Evolutionary conservation across 2,329 filamentous ascomycete genomes (phyloP), one percentile per base, ranked within the genome.

Genomic region (Bipolaris oryzae): DNA sequence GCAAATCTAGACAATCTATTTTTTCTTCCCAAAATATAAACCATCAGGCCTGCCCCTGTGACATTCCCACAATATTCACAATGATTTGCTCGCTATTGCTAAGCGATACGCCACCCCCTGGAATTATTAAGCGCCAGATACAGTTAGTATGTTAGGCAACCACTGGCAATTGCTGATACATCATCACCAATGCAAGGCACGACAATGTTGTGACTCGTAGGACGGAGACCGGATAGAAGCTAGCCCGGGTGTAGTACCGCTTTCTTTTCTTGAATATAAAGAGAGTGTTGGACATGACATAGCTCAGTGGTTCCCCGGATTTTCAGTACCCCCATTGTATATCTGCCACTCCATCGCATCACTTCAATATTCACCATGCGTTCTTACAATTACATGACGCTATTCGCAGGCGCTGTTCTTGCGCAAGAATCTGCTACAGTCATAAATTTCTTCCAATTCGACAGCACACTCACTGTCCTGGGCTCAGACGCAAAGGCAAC

Each of bases 401-500:
- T 68, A 13, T 58, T 69, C 15, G 59, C 63, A n/a, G 60, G 56
- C 44, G 58, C 64, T 33, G 64, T 44, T 33, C 46, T 60, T 6
- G 66, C 66, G 25, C 65, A 69, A 43, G 57, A 62, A 11, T 60
- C 61, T 16, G 66, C 58, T 1, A 53, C 61, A 9, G 41, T 71
- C 7, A n/a, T 70, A 39, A 66, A 68, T 25, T 35, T 60, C 3
- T 51, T 55, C 34, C 45, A 54, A 39, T 42, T 33, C 16, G 48
- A 55, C 31, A 50, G 28, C n/a, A 65, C 65, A 2, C 53, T 70
- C 31, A 70, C 65, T 5, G 43, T 62, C 16, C 53, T 66, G 15
- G 65, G 66, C 43, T 59, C 67, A 1, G 63, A 68, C 44, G 48
- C 60, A 15, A 62, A 50, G 25, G 62, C 67, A 3, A 67, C 68